Conservation (phyloP, 257 asterid species). For the Jasminum sambac region DNA sequence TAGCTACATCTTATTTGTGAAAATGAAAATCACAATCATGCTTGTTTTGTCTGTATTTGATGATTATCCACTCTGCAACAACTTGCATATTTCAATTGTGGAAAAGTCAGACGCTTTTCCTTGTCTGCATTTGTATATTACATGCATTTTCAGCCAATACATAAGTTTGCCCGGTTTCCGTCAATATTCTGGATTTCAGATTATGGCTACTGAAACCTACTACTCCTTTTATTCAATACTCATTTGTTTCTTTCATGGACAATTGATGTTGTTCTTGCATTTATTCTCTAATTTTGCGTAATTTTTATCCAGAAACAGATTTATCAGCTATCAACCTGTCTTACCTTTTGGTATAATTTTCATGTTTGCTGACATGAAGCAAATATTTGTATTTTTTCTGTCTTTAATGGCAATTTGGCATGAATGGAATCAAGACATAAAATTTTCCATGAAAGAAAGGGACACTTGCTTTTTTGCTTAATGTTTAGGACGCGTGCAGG, state of each 20-base stretch:
- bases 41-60: constrained; percentile 7
- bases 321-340: neutral
- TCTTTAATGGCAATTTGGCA: constrained; percentile 3
- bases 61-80: constrained; percentile 4
- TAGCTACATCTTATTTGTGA: neutral
- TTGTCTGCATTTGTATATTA: neutral
- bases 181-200: neutral
- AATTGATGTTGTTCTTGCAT: neutral
- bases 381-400: neutral
- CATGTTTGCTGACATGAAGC: neutral
- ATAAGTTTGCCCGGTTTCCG: neutral
- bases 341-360: neutral
- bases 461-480: neutral
- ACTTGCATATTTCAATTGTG: neutral
- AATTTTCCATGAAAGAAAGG: constrained; percentile 5
- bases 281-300: neutral
- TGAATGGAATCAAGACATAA: neutral
- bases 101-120: neutral
- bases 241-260: constrained; percentile 6
- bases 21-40: neutral
- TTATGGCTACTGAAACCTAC: neutral
- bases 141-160: neutral
- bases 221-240: neutral
- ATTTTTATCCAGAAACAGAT: neutral
- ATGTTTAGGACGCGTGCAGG: neutral